Evolutionary conservation across 1,139 yeast species (phyloP), one percentile per base, ranked within the genome.

Genomic region (Saccharomyces uvarum): DNA sequence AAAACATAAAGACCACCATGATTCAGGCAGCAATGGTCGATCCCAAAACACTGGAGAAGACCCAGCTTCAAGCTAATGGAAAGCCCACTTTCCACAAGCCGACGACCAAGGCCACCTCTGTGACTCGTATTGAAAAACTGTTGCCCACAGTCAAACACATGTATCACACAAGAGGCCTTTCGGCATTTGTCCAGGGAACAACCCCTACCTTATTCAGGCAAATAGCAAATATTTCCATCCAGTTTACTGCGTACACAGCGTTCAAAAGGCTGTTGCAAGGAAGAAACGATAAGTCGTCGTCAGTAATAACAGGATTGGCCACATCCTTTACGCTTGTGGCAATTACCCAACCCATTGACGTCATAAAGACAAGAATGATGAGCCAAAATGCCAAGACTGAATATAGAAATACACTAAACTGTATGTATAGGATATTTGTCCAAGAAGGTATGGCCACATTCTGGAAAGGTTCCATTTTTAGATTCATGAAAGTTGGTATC

Each of bases 291-390:
- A 73, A 75, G 49, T 70, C 74, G 44, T 73, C 76, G 31, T 80
- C 84, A 73, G 79, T 81, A 60, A 78, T 77, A 0, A 57, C 85
- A 55, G 88, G 88, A 51, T 65, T 81, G 7, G 70, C 80, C 1
- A 80, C 83, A 46, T 85, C 83, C 33, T 71, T 74, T 51, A 88
- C 83, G 0, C 95, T 89, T 27, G 88, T 89, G 4, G 80, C 81
- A 0, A 75, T 82, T 0, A 91, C 98, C 0, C 98, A 91, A 71
- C 99, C 99, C 0, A 74, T 93, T 21, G 99, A 93, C 72, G 90
- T 90, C 4, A 74, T 91, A 52, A 93, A 93, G 71, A 83, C 97
- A 1, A 81, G 96, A 67, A 82, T 90, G 81, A 97, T 91, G 70
- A 82, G 90, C 70, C 82, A 83, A 56, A 77, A 79, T 66, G 85